Conservation (phyloP, 2,329 filamentous ascomycete genomes). For the Neocucurbitaria cava region DNA sequence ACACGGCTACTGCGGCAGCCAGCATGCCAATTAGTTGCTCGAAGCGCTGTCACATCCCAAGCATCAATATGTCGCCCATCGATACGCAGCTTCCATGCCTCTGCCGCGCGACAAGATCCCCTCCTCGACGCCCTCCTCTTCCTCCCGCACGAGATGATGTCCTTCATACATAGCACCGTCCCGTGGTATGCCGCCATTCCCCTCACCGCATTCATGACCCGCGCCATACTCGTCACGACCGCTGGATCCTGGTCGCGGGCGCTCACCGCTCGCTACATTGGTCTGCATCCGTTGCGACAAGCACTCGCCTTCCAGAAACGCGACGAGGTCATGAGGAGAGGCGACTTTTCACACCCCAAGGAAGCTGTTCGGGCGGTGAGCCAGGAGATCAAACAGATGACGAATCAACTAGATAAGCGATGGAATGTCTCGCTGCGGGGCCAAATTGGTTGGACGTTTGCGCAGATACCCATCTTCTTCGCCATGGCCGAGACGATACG, state of each 20-base stretch:
- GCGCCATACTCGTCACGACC: conserved; percentile 57
- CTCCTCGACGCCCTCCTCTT: conserved; percentile 54
- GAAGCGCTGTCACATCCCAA: conserved; percentile 6
- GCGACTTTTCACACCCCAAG: conserved; percentile 28
- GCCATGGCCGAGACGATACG: conserved; percentile 46
- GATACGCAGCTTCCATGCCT: conserved; percentile 59
- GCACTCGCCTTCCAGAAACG: conserved; percentile 36
- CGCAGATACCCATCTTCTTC: conserved; percentile 47
- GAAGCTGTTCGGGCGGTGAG: conserved; percentile 18
- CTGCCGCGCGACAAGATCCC: conserved; percentile 47
- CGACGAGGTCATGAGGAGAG: conserved; percentile 23
- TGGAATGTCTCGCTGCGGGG: conserved; percentile 38
- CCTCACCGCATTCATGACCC: conserved; percentile 60
- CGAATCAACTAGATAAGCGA: conserved; percentile 30
- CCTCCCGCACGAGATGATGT: conserved; percentile 55
- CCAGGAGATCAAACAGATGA: conserved; percentile 29
- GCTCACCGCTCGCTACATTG: conserved; percentile 50
- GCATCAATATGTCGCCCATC: conserved; percentile 5
- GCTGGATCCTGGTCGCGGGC: conserved; percentile 52
- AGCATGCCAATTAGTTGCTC: conserved; percentile 33
- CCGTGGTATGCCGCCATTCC: conserved; percentile 64
- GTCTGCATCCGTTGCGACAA: conserved; percentile 51
- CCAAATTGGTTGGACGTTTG: conserved; percentile 37
- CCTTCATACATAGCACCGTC: conserved; percentile 60
- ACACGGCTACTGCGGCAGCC: conserved; percentile 29